These are phyloP conservation scores for Diddensiella santjacobensis DNA, from an alignment of 805 yeast species.

Conservation along the genomic window DNA sequence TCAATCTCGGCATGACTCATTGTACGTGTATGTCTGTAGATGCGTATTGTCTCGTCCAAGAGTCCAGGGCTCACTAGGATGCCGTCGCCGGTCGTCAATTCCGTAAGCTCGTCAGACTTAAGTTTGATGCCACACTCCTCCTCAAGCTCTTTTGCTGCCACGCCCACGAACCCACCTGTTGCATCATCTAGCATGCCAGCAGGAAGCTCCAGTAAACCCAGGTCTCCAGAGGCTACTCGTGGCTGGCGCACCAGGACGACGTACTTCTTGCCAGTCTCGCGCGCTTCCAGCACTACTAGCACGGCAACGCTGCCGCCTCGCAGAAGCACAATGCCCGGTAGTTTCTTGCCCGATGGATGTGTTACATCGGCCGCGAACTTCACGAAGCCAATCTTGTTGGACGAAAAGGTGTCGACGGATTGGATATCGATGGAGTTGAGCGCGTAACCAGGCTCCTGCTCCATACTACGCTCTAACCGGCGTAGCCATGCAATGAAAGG, in stretches of 20 bases:
- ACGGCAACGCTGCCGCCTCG: constrained; percentile 28
- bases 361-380: constrained; percentile 24
- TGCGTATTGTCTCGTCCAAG: constrained; percentile 14
- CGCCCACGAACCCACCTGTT: constrained; percentile 23
- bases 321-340: constrained; percentile 30
- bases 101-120: constrained; percentile 17
- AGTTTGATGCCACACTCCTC: constrained; percentile 29
- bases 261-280: constrained; percentile 16
- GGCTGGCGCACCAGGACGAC: constrained; percentile 26
- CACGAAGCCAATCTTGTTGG: constrained; percentile 24
- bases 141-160: constrained; percentile 28
- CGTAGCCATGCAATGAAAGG: constrained; percentile 17
- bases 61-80: constrained; percentile 24
- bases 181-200: constrained; percentile 31
- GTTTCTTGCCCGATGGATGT: constrained; percentile 18
- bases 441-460: constrained; percentile 7
- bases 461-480: constrained; percentile 1
- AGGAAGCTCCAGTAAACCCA: constrained; percentile 26
- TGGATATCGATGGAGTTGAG: constrained; percentile 23
- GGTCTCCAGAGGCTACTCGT: constrained; percentile 24
- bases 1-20: constrained; percentile 13
- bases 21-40: constrained; percentile 7
- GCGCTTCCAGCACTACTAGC: constrained; percentile 22
- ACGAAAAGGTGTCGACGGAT: constrained; percentile 24
- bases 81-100: constrained; percentile 18